Evolutionary conservation across 768 basidiomycete genomes (phyloP), one percentile per base, ranked within the genome.

Genomic region (Leucocoprinus sp.): DNA sequence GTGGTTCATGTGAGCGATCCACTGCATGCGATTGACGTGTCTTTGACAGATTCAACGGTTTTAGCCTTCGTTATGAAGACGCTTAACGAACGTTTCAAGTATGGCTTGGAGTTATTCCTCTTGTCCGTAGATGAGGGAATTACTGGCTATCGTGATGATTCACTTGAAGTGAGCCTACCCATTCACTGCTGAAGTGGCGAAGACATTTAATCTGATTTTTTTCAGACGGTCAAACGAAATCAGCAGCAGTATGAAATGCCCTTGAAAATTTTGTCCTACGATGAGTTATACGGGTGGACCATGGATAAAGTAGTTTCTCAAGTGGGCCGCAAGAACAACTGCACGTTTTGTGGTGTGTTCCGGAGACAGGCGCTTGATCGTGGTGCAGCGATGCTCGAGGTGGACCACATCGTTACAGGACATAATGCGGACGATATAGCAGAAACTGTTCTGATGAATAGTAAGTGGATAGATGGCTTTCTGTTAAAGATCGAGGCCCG

Each of bases 401-500:
- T 98, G 11, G 92, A 97, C 52, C 96, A 99, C 58, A 96, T 99
- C 48, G 93, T 99, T 5, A 99, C 96, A 0, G 96, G 96, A 1
- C 96, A 99, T 63, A 99, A 99, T 58, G 96, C 96, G 35, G 96
- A 99, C 59, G 96, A 99, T 62, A 95, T 98, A 29, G 96, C 96
- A 5, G 96, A 99, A 67, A 99, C 96, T 0, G 89, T 99, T 2
- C 65, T 99, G 21, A 99, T 99, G 96, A 99, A 99, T 56, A 90
- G 95, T 95, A 48, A 50, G 90, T 33, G 26, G n/a, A 14, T 7
- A n/a, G n/a, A n/a, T n/a, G n/a, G 18, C 37, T 36, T 42, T 45
- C 40, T 35, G n/a, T n/a, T n/a, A n/a, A n/a, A n/a, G n/a, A n/a
- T n/a, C n/a, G n/a, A n/a, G n/a, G n/a, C n/a, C n/a, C 15, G 40